Base-by-base conservation (phyloP, 306 rosid species). In the Leucaena leucocephala region DNA sequence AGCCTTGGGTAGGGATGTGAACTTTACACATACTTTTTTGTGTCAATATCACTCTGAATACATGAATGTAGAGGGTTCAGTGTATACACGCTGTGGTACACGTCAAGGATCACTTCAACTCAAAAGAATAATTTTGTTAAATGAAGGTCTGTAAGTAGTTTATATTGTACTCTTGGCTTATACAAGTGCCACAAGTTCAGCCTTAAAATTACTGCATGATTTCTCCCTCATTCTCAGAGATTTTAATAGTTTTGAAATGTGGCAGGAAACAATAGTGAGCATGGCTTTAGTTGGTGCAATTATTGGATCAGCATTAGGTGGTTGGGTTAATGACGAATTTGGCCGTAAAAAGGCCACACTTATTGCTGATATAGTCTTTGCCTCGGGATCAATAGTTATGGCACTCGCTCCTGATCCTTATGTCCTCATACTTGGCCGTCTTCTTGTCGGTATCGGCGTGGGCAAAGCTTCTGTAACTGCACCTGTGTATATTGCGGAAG, bases 261-360 rank as follows among this genome's bases (percentile, higher is more conserved):
- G 38, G 4, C 89, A 92, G 98, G 98, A 92, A 86, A 89, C 98
- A 50, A 83, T 86, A 11, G 98, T 92, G 36, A 94, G 98, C 90
- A 90, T 91, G 98, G 98, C 98, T 49, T 76, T 94, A 67, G 91
- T 88, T 35, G 97, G 97, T 76, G 98, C 97, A 44, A 90, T 90
- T 0, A 19, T 89, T 74, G 98, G 98, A 83, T 94, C 98, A 45
- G 86, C 97, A 69, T 66, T 76, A 6, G 98, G 98, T 5, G 98
- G 98, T 55, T 92, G 92, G 96, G 59, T 94, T 2, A 94, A 94
- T 43, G 98, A 94, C 83, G 84, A 74, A 27, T 92, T 85, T 73
- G 97, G 97, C 15, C 75, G 98, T 49, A 91, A 89, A 78, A 91
- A 85, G 83, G 96, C 97, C 0, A 94, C 98, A 19, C 89, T 94